Evolutionary conservation across 164 flowering plant genomes (phyloP), one percentile per base, ranked within the genome.

Genomic region (Berberis thunbergii): DNA sequence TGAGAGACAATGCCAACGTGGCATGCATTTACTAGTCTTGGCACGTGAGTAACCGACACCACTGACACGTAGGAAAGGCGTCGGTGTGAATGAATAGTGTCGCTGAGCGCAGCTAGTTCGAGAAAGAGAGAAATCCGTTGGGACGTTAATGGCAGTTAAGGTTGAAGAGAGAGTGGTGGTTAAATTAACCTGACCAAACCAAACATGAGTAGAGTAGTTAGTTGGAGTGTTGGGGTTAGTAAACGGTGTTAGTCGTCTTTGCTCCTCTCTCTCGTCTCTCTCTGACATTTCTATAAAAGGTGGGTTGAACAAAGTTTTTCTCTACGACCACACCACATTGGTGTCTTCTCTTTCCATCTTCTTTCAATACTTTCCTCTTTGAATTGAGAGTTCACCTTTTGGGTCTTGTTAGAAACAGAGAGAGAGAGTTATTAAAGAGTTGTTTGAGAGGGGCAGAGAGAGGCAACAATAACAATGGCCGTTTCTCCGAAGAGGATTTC

Each of bases 231-330:
- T 26, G 26, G 26, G 26, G 26, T 26, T 65, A 64, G 53, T 44
- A 54, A 64, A 54, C 13, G 43, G 48, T 13, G 26, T 45, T 58
- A 10, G 52, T 40, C 26, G 26, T 26, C 26, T 26, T 26, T 26
- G 26, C 26, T 26, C 26, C 26, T 26, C n/a, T n/a, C n/a, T n/a
- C 26, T 26, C 26, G 26, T 26, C 26, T 5, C 50, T 58, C 44
- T 1, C 45, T 60, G 54, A 50, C 54, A 50, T 5, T 11, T 73
- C 79, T 76, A 79, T 78, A 79, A 67, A 69, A 75, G 57, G 55
- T 55, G 9, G 2, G 74, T 46, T 62, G 44, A 43, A 48, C 39
- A 71, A 52, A 69, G 72, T 40, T 57, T 62, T 45, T 61, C 26
- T 64, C 64, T 65, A 64, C 67, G 69, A 68, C 72, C 52, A 67